Percentiles rank a stretch among this genome's conserved stretches.
Evolutionary conservation across 176 grass and related monocot species (phyloP).

Genomic region (Raddia guianensis): DNA sequence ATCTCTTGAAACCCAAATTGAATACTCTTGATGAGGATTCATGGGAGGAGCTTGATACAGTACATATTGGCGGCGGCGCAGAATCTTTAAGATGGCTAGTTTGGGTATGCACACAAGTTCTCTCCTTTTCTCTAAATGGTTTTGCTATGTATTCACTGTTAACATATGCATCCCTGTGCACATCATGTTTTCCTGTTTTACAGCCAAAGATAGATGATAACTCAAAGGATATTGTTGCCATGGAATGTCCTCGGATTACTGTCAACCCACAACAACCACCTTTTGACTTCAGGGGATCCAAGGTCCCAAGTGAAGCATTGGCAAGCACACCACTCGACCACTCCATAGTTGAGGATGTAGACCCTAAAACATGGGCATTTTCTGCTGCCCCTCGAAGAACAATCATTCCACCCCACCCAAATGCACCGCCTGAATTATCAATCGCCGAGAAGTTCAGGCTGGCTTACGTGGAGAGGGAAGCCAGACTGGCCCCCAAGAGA

Average conservation of each 20-base stretch:
- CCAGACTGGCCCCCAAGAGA: conserved; percentile 80
- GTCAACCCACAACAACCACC: conserved; percentile 69
- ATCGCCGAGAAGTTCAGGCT: conserved; percentile 90
- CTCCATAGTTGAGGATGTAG: conserved; percentile 63
- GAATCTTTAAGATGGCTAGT: conserved; percentile 81
- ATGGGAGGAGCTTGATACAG: conserved; percentile 88
- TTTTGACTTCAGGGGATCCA: conserved; percentile 53
- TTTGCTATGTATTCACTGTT: background rate
- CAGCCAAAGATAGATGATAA: conserved; percentile 87
- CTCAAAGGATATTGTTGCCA: conserved; percentile 65
- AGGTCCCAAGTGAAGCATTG: conserved; percentile 66
- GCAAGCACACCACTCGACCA: conserved; percentile 66
- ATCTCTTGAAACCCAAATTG: conserved; percentile 87
- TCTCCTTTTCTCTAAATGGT: background rate
- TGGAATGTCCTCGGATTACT: conserved; percentile 72
- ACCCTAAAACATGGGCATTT: conserved; percentile 83
- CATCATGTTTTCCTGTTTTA: background rate
- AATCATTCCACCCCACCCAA: background rate
- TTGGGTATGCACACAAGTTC: conserved; percentile 61
- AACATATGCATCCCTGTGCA: background rate
- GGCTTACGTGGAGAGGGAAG: conserved; percentile 74
- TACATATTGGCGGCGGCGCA: conserved; percentile 67
- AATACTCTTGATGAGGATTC: conserved; percentile 86
- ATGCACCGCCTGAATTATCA: conserved; percentile 46
- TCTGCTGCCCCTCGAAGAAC: conserved; percentile 47